Percentiles rank a stretch among this genome's conserved stretches.
These are phyloP conservation scores for Aureobasidium lini DNA, from an alignment of 2,329 filamentous ascomycete genomes.

Conservation along the genomic window DNA sequence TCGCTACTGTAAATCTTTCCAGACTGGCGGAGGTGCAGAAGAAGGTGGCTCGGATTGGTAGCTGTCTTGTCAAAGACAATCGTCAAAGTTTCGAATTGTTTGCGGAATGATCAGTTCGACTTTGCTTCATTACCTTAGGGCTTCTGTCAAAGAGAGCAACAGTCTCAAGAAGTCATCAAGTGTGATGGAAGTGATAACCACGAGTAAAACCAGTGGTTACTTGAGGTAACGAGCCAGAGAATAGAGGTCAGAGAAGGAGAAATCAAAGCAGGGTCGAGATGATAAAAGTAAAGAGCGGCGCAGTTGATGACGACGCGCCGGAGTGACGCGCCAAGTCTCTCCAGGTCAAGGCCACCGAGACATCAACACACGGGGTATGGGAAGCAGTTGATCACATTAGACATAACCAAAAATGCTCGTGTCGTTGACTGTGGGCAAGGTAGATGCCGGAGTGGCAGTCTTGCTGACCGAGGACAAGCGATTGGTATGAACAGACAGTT, in stretches of 20 bases:
- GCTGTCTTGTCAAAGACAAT: not conserved
- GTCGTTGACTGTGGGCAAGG: constrained; percentile 96
- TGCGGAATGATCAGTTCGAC: not conserved
- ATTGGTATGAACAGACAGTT: constrained; percentile 55
- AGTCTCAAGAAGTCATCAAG: too few species aligned
- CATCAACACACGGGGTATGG: not conserved
- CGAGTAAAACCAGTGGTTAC: too few species aligned
- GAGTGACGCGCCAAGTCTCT: not conserved
- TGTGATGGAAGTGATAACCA: too few species aligned
- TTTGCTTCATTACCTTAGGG: not conserved
- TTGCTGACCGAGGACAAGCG: constrained; percentile 95
- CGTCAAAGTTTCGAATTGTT: not conserved
- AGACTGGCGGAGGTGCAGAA: not conserved
- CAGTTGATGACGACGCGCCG: not conserved
- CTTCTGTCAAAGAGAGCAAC: too few species aligned
- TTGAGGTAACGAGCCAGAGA: too few species aligned
- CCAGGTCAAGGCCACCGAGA: not conserved
- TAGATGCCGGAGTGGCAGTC: constrained; percentile 96
- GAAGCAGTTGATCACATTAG: not conserved
- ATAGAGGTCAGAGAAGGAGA: not conserved
- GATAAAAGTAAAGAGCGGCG: not conserved
- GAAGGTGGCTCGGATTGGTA: not conserved
- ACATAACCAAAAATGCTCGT: constrained; percentile 66
- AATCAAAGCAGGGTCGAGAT: not conserved
- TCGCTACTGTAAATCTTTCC: not conserved